A percentile compares a stretch with the other conserved stretches of the same genome.
phyloP scores from a whole-genome alignment of 2,329 filamentous ascomycete species.

The Hypomyces rosellus region DNA sequence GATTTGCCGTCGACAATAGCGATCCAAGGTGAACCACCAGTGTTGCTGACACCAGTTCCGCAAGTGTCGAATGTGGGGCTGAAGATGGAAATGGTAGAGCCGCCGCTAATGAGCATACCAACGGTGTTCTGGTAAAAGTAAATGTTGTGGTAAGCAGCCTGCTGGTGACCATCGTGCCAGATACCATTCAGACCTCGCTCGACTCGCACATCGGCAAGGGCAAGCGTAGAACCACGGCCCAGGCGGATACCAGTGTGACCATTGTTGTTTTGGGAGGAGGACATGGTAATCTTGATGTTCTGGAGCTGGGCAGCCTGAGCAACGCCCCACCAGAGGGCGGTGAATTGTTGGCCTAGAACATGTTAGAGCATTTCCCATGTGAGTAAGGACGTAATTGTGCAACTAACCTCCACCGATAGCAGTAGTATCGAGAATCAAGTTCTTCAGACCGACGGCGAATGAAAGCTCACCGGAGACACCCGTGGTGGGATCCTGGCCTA shows the following conservation, averaged over 20 bases:
- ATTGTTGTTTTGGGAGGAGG: constrained; percentile 25
- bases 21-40: constrained; percentile 33
- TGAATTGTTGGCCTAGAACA: constrained; percentile 24
- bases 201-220: constrained; percentile 34
- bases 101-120: constrained; percentile 24
- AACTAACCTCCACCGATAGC: constrained; percentile 24
- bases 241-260: constrained; percentile 38
- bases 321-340: constrained; percentile 39
- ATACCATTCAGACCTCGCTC: constrained; percentile 37
- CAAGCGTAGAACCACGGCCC: constrained; percentile 35
- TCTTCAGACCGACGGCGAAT: constrained; percentile 38
- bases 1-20: constrained; percentile 35
- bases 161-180: constrained; percentile 37
- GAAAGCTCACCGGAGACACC: constrained; percentile 30
- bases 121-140: constrained; percentile 37
- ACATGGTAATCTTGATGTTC: constrained; percentile 38
- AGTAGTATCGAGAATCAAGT: constrained; percentile 37
- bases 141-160: constrained; percentile 37
- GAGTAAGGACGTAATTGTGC: neutral
- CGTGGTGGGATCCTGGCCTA: constrained; percentile 29
- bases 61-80: constrained; percentile 35
- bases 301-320: constrained; percentile 36
- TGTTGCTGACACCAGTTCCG: constrained; percentile 31
- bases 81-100: constrained; percentile 34
- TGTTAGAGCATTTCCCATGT: neutral